Percentiles rank a stretch among this genome's conserved stretches.
These are phyloP conservation scores for Haplosporangium sp. DNA, from an alignment of 371 early-diverging fungal species.

Conservation along the genomic window DNA sequence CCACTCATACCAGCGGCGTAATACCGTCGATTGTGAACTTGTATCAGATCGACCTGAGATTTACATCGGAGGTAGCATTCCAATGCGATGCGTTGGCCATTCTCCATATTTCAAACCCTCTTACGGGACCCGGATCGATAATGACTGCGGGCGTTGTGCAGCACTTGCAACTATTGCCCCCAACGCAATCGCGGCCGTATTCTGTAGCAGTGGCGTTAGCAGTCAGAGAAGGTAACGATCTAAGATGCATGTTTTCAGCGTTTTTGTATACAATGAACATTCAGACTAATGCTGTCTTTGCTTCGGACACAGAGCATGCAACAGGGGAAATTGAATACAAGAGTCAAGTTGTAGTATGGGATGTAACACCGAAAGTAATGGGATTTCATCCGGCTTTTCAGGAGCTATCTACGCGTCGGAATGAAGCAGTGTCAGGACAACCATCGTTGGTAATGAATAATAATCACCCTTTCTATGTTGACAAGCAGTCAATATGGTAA, in stretches of 20 bases:
- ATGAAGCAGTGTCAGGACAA: slow-evolving; percentile 50
- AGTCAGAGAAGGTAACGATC: slow-evolving; percentile 26
- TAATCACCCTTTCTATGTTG: background rate
- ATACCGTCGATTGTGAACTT: slow-evolving; percentile 38
- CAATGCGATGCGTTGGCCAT: slow-evolving; percentile 40
- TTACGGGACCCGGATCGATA: slow-evolving; percentile 44
- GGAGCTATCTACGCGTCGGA: slow-evolving; percentile 50
- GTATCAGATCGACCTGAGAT: slow-evolving; percentile 45
- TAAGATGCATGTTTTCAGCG: background rate
- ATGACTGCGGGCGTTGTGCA: slow-evolving; percentile 34
- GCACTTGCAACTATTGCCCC: slow-evolving; percentile 41
- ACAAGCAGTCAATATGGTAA: background rate
- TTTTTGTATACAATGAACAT: background rate
- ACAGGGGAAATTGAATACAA: slow-evolving; percentile 26
- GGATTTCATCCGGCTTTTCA: slow-evolving; percentile 53
- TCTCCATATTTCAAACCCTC: slow-evolving; percentile 43
- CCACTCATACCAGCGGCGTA: slow-evolving; percentile 22
- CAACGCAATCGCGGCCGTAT: slow-evolving; percentile 16
- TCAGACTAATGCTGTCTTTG: background rate
- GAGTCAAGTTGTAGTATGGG: slow-evolving; percentile 46
- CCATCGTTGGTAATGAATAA: slow-evolving; percentile 27
- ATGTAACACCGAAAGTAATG: slow-evolving; percentile 32
- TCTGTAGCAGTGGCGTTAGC: slow-evolving; percentile 43
- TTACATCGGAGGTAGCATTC: slow-evolving; percentile 36
- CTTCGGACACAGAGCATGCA: background rate